phyloP scores from a whole-genome alignment of 257 asterid genomes.

The Jaltomata sinuosa region DNA sequence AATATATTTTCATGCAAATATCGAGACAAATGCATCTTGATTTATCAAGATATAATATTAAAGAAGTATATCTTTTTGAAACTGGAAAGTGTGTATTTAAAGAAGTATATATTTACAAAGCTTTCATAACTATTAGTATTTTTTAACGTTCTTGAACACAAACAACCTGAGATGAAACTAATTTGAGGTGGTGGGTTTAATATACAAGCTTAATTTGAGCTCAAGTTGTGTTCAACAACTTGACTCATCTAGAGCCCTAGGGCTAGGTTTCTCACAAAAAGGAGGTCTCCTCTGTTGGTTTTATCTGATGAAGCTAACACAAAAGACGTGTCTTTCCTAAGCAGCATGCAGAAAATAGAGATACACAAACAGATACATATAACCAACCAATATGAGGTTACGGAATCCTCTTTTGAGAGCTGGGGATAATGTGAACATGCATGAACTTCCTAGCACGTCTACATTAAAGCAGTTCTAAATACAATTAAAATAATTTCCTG shows the following conservation, averaged over 20 bases:
- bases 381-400: neutral
- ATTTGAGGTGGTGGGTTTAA: neutral
- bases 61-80: too few species aligned
- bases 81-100: too few species aligned
- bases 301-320: neutral
- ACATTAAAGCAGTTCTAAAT: neutral
- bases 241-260: neutral
- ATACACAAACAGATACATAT: neutral
- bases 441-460: neutral
- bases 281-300: neutral
- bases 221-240: neutral
- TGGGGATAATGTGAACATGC: neutral
- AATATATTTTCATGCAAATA: neutral
- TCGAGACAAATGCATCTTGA: neutral
- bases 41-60: neutral
- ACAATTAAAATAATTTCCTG: neutral
- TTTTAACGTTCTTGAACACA: neutral
- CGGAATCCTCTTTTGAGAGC: neutral
- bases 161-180: neutral
- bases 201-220: neutral
- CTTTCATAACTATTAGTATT: neutral
- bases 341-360: neutral
- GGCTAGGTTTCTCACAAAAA: neutral
- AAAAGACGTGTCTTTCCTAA: neutral
- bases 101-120: neutral